phyloP scores from a whole-genome alignment of 2,329 filamentous ascomycete genomes.

The Triangularia verruculosa region DNA sequence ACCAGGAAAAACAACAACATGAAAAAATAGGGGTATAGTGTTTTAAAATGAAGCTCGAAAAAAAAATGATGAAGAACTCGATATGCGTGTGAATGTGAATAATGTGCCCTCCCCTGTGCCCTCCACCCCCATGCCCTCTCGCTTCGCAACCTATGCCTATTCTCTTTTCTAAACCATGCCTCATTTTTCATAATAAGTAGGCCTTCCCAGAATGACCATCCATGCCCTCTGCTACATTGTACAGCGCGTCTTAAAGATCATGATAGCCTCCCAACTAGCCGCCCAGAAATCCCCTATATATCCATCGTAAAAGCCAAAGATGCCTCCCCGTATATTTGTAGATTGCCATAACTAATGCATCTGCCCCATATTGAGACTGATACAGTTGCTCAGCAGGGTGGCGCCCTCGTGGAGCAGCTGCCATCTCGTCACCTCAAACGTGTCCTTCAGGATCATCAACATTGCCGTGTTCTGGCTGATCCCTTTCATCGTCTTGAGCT shows the following conservation, averaged over 20 bases:
- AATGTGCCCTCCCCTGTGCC: not conserved
- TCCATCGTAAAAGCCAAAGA: not conserved
- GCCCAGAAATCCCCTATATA: not conserved
- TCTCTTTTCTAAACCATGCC: not conserved
- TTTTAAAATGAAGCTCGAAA: not conserved
- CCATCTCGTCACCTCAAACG: conserved; percentile 82
- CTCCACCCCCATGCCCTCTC: not conserved
- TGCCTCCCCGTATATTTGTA: not conserved
- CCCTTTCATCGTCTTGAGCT: conserved; percentile 68
- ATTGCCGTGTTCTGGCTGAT: conserved; percentile 82
- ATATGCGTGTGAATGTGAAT: not conserved
- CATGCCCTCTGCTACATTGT: not conserved
- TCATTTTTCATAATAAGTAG: not conserved
- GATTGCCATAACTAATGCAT: conserved; percentile 12
- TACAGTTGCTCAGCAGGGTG: conserved; percentile 75
- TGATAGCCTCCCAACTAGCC: not conserved
- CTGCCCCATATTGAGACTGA: conserved; percentile 48
- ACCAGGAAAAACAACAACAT: not conserved
- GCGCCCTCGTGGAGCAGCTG: conserved; percentile 87
- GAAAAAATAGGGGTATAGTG: not conserved
- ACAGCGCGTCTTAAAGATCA: not conserved
- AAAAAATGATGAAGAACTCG: not conserved
- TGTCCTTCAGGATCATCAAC: conserved; percentile 75
- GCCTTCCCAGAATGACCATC: not conserved
- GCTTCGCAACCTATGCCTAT: not conserved